Evolutionary conservation across 2,329 filamentous ascomycete genomes (phyloP), one percentile per base, ranked within the genome.

Genomic region (Aspergillus fijiensis): DNA sequence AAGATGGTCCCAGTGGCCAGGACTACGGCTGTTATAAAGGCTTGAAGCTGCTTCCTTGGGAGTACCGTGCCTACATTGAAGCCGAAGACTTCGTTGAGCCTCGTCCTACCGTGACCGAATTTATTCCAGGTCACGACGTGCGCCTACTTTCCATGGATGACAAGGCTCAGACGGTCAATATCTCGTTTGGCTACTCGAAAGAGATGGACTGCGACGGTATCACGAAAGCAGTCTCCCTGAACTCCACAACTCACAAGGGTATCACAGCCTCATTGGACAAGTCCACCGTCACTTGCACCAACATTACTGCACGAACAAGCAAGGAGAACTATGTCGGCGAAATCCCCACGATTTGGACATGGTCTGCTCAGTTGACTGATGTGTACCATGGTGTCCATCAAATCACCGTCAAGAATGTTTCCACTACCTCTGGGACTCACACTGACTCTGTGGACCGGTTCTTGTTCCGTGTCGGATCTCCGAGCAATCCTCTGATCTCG

Each of bases 321-420:
- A 48, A 29, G 19, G 31, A 55, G 3, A 61, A 61, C 6, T 79
- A 78, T 66, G 76, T 81, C 33, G 85, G 84, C 2, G 78, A 81
- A 12, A 77, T 86, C 47, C 80, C 82, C 2, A 82, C 80, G 1
- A 70, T 73, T 3, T 88, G 83, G 83, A 73, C 72, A 16, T 84
- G 82, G 71, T 77, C 74, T 3, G 81, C 80, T 12, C 82, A 74
- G 5, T 69, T 89, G 21, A 76, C 74, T 7, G 80, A 83, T 55
- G 84, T 88, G 1, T 81, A 82, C 7, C 82, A 88, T 60, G 86
- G 86, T 29, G 76, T 88, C 14, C 84, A 89, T 67, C 76, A 78
- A 31, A 66, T 88, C 51, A 85, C 82, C 0, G 73, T 88, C 47
- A 79, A 77, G 52, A 87, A 87, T 63, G 78, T 80, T 19, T 77